Evolutionary conservation across 805 yeast genomes (phyloP).

Genomic region (Torulaspora maleeae): DNA sequence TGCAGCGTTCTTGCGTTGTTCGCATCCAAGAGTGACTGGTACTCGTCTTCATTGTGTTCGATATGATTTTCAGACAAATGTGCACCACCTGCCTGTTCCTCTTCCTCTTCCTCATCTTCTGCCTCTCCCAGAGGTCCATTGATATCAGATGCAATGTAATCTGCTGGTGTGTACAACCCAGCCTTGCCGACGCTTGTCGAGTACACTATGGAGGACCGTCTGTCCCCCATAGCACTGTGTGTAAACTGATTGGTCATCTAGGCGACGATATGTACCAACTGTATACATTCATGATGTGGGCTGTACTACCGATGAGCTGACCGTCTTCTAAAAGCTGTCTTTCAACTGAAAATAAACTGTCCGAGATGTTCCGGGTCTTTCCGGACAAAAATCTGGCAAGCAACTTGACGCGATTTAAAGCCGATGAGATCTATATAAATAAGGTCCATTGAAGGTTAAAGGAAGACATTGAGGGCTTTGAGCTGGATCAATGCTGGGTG

Average conservation of each 20-base stretch:
- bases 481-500: not conserved
- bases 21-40: constrained; percentile 18
- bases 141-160: constrained; percentile 21
- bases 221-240: constrained; percentile 25
- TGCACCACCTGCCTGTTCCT: constrained; percentile 5
- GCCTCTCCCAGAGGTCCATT: constrained; percentile 13
- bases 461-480: not conserved
- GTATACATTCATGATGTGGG: too few relatives aligned
- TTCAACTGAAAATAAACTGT: not conserved
- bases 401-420: not conserved
- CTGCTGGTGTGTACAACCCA: constrained; percentile 32
- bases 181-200: constrained; percentile 35
- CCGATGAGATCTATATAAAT: constrained; percentile 1
- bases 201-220: constrained; percentile 33
- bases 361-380: not conserved
- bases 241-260: constrained; percentile 28
- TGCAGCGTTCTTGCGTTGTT: constrained; percentile 25
- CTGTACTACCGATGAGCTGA: not conserved
- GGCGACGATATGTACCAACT: too few relatives aligned
- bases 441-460: not conserved
- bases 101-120: constrained; percentile 15
- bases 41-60: constrained; percentile 1
- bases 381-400: not conserved
- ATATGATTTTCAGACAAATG: not conserved
- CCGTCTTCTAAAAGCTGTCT: not conserved